Evolutionary conservation across 768 basidiomycete genomes (phyloP).

Genomic region (Agrocybe pediades): DNA sequence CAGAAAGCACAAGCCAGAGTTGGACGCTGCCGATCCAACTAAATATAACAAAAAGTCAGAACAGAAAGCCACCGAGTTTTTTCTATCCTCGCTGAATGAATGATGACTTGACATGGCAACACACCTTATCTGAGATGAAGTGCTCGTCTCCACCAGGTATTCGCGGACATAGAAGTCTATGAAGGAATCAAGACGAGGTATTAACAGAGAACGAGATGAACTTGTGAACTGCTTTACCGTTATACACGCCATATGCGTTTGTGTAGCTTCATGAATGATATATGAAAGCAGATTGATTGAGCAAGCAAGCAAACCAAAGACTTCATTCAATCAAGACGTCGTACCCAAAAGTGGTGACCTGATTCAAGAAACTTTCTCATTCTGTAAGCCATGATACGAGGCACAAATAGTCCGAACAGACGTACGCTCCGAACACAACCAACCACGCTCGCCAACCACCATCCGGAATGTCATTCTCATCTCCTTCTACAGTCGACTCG

Average conservation of each 20-base stretch:
- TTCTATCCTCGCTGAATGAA: not conserved
- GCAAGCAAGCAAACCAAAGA: not conserved
- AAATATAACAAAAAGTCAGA: not conserved
- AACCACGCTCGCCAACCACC: slow-evolving; percentile 46
- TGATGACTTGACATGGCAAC: no score
- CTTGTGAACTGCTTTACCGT: slow-evolving; percentile 17
- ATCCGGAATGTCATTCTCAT: slow-evolving; percentile 28
- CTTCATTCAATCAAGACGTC: not conserved
- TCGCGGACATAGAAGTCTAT: slow-evolving; percentile 31
- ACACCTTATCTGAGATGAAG: slow-evolving; percentile 30
- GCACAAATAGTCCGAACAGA: not conserved
- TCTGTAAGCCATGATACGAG: not conserved
- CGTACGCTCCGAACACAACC: slow-evolving; percentile 45
- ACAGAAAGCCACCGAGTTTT: not conserved
- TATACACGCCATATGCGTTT: slow-evolving; percentile 32
- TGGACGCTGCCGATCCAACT: slow-evolving; percentile 31
- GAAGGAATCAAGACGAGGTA: slow-evolving; percentile 11
- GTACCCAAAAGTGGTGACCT: slow-evolving; percentile 47
- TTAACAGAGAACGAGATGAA: slow-evolving; percentile 22
- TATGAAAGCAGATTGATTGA: not conserved
- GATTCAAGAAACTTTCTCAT: slow-evolving; percentile 36
- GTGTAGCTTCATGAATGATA: slow-evolving; percentile 23
- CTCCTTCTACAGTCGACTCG: slow-evolving; percentile 5
- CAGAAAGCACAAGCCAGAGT: slow-evolving; percentile 23
- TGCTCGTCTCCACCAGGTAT: slow-evolving; percentile 24